Conservation (phyloP, 2,329 filamentous ascomycete genomes). For the Colletotrichum sp. region DNA sequence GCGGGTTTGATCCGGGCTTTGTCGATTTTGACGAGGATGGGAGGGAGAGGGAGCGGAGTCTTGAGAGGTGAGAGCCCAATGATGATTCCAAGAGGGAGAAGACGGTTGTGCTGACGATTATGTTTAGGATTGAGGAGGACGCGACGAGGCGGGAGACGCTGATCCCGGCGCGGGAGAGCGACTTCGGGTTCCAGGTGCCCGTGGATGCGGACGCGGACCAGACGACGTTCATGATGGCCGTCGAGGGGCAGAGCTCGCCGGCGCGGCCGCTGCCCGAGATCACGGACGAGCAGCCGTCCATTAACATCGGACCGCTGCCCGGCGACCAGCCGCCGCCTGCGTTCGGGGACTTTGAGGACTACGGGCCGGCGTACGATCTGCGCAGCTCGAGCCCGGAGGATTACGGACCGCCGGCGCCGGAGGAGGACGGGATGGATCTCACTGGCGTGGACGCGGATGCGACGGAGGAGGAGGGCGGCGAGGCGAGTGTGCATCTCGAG, state of each 20-base stretch:
- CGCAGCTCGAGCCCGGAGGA: slow-evolving; percentile 33
- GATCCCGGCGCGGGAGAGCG: slow-evolving; percentile 47
- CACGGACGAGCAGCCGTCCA: slow-evolving; percentile 22
- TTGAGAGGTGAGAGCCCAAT: slow-evolving; percentile 43
- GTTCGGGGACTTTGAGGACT: neutral
- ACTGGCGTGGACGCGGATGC: slow-evolving; percentile 19
- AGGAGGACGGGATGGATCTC: neutral
- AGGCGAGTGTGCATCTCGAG: slow-evolving; percentile 15
- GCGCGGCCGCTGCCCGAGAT: slow-evolving; percentile 17
- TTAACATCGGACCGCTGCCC: neutral
- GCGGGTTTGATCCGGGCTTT: slow-evolving; percentile 54
- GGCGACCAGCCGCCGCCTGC: slow-evolving; percentile 24
- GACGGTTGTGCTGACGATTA: slow-evolving; percentile 24
- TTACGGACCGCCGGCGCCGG: slow-evolving; percentile 47
- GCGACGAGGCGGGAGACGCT: slow-evolving; percentile 41
- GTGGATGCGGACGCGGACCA: slow-evolving; percentile 52
- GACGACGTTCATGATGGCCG: slow-evolving; percentile 54
- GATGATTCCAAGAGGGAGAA: rapidly evolving
- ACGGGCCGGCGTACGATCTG: neutral
- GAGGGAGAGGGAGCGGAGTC: slow-evolving; percentile 43
- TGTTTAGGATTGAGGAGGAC: slow-evolving; percentile 40
- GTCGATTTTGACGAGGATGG: slow-evolving; percentile 33
- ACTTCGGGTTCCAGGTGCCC: slow-evolving; percentile 57
- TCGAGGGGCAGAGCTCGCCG: slow-evolving; percentile 28
- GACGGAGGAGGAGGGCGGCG: slow-evolving; percentile 18